Evolutionary conservation across 805 yeast genomes (phyloP), one percentile per base, ranked within the genome.

Genomic region (Starmerella gropengiesseri): DNA sequence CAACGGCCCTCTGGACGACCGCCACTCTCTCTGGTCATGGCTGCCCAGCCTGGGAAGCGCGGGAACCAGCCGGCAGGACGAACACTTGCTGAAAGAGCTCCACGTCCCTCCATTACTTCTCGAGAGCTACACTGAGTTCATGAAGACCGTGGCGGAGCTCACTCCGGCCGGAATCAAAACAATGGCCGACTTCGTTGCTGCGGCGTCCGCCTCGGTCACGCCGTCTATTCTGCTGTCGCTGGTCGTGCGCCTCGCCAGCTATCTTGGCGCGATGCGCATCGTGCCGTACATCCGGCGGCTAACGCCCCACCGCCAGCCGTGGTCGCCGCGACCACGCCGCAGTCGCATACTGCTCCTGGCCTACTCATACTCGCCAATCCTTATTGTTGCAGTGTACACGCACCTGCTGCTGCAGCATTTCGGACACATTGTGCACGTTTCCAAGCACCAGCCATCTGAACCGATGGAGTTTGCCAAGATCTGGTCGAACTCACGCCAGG

Each of bases 331-430:
- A 29, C 56, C 41, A 38, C 50, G 43, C 38, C 49, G 31, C 27
- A 51, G 45, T 42, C 48, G 29, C 41, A 23, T 45, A 13, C 42
- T 47, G 27, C 49, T 53, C 27, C 60, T 83, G 49, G 70, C 86
- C 23, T 86, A 87, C 58, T 78, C 94, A 26, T 89, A 83, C 61
- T 81, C 95, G 28, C 97, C 97, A 2, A 84, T 95, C 61, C 78
- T 91, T 45, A 77, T 91, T 30, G 86, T 91, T 45, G 95, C 95
- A 0, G 94, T 91, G 46, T 91, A 91, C 64, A 85, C 97, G 2
- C 95, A 91, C 60, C 66, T 91, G 53, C 81, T 89, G 74, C 73
- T 91, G 70, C 94, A 84, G 66, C 86, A 85, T 31, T 46, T 51
- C 26, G 55, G 54, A 13, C 54, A 50, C 17, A 45, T 53, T 16